phyloP scores from a whole-genome alignment of 2,329 filamentous ascomycete genomes.

The Aspergillus hortae region DNA sequence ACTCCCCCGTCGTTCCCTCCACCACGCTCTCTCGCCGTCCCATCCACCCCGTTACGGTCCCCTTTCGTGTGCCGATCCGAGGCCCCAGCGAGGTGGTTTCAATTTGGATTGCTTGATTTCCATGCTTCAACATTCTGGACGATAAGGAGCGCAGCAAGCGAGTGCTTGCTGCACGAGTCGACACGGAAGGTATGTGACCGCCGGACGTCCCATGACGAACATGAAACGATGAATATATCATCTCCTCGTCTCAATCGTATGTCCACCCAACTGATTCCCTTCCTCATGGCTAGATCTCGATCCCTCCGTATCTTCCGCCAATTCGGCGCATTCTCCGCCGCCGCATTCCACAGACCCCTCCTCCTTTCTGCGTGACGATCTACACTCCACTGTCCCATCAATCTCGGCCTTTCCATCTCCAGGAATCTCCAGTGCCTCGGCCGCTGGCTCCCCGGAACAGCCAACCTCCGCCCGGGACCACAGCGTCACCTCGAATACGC shows the following conservation, averaged over 20 bases:
- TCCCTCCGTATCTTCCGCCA: conserved; percentile 35
- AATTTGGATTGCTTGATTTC: conserved; percentile 33
- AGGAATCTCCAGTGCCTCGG: conserved; percentile 35
- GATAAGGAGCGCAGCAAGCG: conserved; percentile 45
- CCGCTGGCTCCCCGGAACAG: conserved; percentile 31
- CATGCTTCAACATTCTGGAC: conserved; percentile 46
- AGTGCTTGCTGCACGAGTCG: conserved; percentile 47
- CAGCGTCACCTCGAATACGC: conserved; percentile 26
- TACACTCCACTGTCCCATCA: conserved; percentile 27
- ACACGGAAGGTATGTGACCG: conserved; percentile 41
- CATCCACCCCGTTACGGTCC: conserved; percentile 5
- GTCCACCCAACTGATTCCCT: conserved; percentile 4
- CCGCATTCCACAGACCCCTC: conserved; percentile 25
- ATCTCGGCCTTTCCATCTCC: conserved; percentile 34
- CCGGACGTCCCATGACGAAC: background rate
- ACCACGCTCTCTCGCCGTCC: conserved; percentile 7
- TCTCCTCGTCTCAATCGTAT: conserved; percentile 1
- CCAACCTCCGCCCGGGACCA: conserved; percentile 22
- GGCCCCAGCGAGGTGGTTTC: conserved; percentile 27
- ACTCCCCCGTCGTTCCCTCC: conserved; percentile 4
- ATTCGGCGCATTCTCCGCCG: conserved; percentile 33
- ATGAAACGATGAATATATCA: background rate
- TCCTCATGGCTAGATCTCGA: conserved; percentile 32
- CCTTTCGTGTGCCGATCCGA: conserved; percentile 19
- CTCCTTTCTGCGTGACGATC: conserved; percentile 25